phyloP scores from a whole-genome alignment of 1,139 yeast species.

The Scheffersomyces segobiensis region DNA sequence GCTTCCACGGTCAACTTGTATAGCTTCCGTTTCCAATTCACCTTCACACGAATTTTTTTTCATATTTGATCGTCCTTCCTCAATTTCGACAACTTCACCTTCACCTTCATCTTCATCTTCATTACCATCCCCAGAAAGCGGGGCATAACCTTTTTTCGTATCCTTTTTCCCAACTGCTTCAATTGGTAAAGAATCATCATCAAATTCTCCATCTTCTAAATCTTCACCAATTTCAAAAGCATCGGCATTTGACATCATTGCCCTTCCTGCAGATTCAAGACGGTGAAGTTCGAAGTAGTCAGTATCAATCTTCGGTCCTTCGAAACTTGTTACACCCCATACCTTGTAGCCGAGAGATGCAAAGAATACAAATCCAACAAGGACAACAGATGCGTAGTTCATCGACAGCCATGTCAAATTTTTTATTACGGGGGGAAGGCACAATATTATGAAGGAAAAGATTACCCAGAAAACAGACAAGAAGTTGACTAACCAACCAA shows the following conservation, averaged over 20 bases:
- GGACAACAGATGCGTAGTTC: slow-evolving; percentile 75
- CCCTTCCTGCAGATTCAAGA: slow-evolving; percentile 15
- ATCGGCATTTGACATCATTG: slow-evolving; percentile 4
- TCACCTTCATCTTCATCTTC: slow-evolving; percentile 6
- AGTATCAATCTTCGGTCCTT: slow-evolving; percentile 63
- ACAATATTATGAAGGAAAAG: slow-evolving; percentile 61
- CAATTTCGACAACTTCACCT: slow-evolving; percentile 2
- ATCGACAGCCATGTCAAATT: slow-evolving; percentile 56
- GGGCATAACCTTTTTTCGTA: not conserved
- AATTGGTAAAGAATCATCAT: not conserved
- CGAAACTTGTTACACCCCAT: slow-evolving; percentile 65
- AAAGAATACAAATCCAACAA: slow-evolving; percentile 46
- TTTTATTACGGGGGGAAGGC: slow-evolving; percentile 74
- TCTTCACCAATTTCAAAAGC: slow-evolving; percentile 14
- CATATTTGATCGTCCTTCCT: slow-evolving; percentile 5
- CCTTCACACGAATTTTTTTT: not conserved
- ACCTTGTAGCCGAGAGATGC: slow-evolving; percentile 52
- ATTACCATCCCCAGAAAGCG: slow-evolving; percentile 12
- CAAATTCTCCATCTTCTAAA: slow-evolving; percentile 15
- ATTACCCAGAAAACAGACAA: slow-evolving; percentile 62
- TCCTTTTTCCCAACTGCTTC: not conserved
- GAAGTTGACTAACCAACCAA: slow-evolving; percentile 66
- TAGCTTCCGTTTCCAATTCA: not conserved
- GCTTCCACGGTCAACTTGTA: not conserved
- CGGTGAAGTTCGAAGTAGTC: slow-evolving; percentile 46